These are phyloP conservation scores for Crepidotus sp. DNA, from an alignment of 1,284 basidiomycete genomes.

Conservation along the genomic window DNA sequence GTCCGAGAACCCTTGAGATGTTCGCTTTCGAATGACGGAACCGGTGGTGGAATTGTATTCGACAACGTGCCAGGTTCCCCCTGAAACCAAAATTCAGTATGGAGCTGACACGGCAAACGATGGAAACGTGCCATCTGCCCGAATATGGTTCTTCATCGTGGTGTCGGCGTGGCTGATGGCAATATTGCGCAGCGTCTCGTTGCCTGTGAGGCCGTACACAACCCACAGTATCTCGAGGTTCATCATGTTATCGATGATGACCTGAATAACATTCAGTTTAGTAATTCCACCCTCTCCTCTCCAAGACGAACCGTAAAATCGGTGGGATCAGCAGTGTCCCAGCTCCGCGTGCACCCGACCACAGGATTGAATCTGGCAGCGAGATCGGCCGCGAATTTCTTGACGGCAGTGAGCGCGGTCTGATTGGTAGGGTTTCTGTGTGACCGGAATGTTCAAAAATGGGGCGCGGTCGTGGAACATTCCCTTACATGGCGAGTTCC, in stretches of 20 bases:
- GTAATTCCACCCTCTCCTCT: neutral
- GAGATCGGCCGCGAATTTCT: constrained; percentile 35
- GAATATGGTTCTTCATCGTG: constrained; percentile 58
- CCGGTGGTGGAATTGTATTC: constrained; percentile 61
- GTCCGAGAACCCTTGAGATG: constrained; percentile 55
- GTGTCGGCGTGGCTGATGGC: constrained; percentile 54
- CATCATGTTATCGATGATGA: constrained; percentile 76
- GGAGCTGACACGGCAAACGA: neutral
- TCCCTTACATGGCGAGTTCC: constrained; percentile 37
- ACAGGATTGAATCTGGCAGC: constrained; percentile 35
- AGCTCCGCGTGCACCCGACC: constrained; percentile 45
- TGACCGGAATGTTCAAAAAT: neutral
- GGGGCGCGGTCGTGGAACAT: neutral
- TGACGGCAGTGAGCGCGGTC: constrained; percentile 36
- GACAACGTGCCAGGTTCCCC: constrained; percentile 58
- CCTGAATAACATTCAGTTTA: constrained; percentile 26
- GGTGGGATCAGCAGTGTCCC: constrained; percentile 47
- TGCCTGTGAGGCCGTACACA: constrained; percentile 47
- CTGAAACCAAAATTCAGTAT: constrained; percentile 23
- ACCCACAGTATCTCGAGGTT: constrained; percentile 58
- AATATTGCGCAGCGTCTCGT: constrained; percentile 35
- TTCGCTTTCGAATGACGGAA: constrained; percentile 43
- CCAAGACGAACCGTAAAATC: constrained; percentile 36
- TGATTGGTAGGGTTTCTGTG: constrained; percentile 39
- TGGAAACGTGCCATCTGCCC: constrained; percentile 41